phyloP scores from a whole-genome alignment of 2,329 filamentous ascomycete species.

The Fusarium nematophilum region DNA sequence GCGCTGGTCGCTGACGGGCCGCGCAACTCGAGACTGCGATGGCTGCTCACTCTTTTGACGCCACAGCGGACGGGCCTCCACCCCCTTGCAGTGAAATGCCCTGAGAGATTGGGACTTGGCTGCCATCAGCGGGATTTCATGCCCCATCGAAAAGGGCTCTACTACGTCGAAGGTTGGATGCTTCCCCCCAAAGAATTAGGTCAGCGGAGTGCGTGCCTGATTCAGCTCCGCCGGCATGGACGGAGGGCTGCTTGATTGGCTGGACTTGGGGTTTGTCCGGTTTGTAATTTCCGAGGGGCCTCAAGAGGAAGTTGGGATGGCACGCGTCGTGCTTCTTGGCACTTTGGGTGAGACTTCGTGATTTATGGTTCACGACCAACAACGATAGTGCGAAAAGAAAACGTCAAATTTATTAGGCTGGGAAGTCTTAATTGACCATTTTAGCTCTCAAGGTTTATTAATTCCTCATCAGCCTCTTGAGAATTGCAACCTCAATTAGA shows the following conservation, averaged over 20 bases:
- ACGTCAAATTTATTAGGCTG: too few species aligned
- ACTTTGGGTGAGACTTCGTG: not conserved
- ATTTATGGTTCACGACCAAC: not conserved
- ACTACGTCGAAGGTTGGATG: too few species aligned
- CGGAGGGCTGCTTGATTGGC: slow-evolving; percentile 17
- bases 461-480: too few species aligned
- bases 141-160: too few species aligned
- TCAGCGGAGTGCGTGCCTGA: slow-evolving; percentile 35
- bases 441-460: too few species aligned
- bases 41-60: slow-evolving; percentile 2
- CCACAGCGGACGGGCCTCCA: slow-evolving; percentile 5
- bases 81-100: not conserved
- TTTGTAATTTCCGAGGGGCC: slow-evolving; percentile 38
- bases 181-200: slow-evolving; percentile 7
- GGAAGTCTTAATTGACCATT: too few species aligned
- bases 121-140: too few species aligned
- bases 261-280: slow-evolving; percentile 26
- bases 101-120: slow-evolving; percentile 11
- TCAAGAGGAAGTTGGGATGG: not conserved
- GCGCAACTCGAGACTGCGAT: too few species aligned
- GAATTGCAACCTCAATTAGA: too few species aligned
- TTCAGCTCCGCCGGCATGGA: slow-evolving; percentile 4
- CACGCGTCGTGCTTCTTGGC: not conserved
- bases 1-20: too few species aligned
- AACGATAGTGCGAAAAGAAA: not conserved